Percentiles rank a stretch among this genome's conserved stretches.
These are phyloP conservation scores for Juglanconis juglandina DNA, from an alignment of 2,329 filamentous ascomycete genomes.

Conservation along the genomic window DNA sequence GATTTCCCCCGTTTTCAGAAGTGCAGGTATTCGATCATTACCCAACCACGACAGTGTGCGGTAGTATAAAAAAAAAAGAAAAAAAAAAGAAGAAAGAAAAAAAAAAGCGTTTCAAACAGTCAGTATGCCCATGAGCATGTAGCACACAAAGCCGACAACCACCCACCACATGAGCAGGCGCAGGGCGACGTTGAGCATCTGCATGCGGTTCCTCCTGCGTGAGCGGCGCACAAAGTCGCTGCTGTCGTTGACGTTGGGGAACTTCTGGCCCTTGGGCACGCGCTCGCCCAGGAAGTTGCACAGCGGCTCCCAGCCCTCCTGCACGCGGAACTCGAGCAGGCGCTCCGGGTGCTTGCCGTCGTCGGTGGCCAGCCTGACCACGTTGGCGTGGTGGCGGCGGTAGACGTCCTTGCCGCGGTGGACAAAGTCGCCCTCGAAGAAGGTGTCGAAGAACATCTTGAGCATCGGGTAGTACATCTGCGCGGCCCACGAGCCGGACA, in stretches of 20 bases:
- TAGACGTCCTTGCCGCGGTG: conserved; percentile 63
- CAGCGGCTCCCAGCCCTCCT: conserved; percentile 20
- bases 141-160: conserved; percentile 17
- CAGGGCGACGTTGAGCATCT: conserved; percentile 22
- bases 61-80: no score
- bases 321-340: conserved; percentile 20
- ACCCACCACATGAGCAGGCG: conserved; percentile 22
- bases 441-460: conserved; percentile 64
- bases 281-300: conserved; percentile 18
- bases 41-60: neutral
- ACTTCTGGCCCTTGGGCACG: conserved; percentile 20
- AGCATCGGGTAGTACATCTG: conserved; percentile 69
- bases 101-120: neutral
- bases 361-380: conserved; percentile 33
- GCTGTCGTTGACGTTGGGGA: conserved; percentile 21
- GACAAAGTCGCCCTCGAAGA: conserved; percentile 66
- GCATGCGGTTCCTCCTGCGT: conserved; percentile 23
- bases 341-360: conserved; percentile 32
- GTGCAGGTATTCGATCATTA: neutral
- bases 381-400: conserved; percentile 25
- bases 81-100: neutral
- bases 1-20: no score
- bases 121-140: conserved; percentile 18
- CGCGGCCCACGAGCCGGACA: conserved; percentile 61
- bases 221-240: conserved; percentile 21